Evolutionary conservation across 208 protist genomes (phyloP).

Genomic region (Tritrichomonas foetus): DNA sequence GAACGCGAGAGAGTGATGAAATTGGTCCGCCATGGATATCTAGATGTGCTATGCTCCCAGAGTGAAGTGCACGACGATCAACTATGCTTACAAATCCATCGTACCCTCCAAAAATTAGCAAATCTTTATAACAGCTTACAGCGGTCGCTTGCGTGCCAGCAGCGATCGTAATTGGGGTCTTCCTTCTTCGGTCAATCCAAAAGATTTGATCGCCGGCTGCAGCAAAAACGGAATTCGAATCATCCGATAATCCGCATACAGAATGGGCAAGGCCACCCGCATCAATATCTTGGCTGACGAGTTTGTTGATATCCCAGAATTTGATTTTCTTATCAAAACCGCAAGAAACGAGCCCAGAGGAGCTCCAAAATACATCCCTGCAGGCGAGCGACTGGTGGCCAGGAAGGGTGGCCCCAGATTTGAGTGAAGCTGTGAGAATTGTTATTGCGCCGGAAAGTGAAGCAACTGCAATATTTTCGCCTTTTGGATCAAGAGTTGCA

Average conservation of each 20-base stretch:
- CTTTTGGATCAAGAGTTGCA: neutral
- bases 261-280: neutral
- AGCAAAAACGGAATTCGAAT: neutral
- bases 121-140: neutral
- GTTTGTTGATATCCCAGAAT: neutral
- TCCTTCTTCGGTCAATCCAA: neutral
- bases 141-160: neutral
- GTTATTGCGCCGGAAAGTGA: neutral
- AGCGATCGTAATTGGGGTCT: neutral
- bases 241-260: neutral
- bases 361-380: conserved; percentile 20
- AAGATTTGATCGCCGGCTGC: neutral
- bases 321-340: conserved; percentile 35
- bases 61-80: neutral
- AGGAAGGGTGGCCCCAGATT: neutral
- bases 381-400: neutral
- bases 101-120: neutral
- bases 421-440: neutral
- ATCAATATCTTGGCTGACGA: neutral
- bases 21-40: neutral
- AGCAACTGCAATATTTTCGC: neutral
- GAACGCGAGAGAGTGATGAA: neutral
- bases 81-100: neutral
- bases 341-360: neutral
- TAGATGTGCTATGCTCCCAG: neutral